Base-by-base conservation (phyloP, 768 basidiomycete species). In the Lactarius evosmus region DNA sequence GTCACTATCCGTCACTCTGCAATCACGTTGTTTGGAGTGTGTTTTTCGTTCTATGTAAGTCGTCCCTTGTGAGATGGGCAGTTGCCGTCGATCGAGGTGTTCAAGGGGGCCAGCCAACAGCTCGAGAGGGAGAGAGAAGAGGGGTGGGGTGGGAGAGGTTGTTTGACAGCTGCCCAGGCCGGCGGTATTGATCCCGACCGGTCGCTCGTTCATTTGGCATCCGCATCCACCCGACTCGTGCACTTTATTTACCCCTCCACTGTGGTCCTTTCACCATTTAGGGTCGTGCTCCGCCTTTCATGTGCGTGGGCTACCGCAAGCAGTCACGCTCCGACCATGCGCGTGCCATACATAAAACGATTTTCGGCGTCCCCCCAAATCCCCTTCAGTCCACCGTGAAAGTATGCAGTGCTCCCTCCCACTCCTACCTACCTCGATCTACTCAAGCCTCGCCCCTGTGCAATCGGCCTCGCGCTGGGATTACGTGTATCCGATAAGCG, bases 401-500 rank as follows among this genome's bases (percentile, higher is more conserved):
- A 38, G 19, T 38, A 40, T 46, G 22, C 58, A n/a, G 36, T 55
- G 53, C 50, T 60, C 60, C 54, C 50, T 60, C 60, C 54, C 54
- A 33, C 53, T 60, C 41, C 25, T 33, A 34, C 58, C 17, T 1
- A 7, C 8, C 55, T 50, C 56, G 55, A 49, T 62, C 61, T 33
- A 7, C 63, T 54, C 32, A 56, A 32, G 63, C 54, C 63, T 49
- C 58, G 34, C 52, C 14, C 54, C 29, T 1, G 34, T 50, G 19
- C 53, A 60, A 53, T 61, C 29, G 44, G 60, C 49, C 55, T 60
- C 52, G 62, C 59, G 59, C 16, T 56, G 4, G 5, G 55, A 61
- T 65, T 65, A 65, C 60, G 64, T 65, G 64, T 65, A 61, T 40
- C 54, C 59, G 53, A 58, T 60, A 55, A 60, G 36, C n/a, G 59